Evolutionary conservation across 768 basidiomycete species (phyloP), one percentile per base, ranked within the genome.

Genomic region (Pulveroboletus sp.): DNA sequence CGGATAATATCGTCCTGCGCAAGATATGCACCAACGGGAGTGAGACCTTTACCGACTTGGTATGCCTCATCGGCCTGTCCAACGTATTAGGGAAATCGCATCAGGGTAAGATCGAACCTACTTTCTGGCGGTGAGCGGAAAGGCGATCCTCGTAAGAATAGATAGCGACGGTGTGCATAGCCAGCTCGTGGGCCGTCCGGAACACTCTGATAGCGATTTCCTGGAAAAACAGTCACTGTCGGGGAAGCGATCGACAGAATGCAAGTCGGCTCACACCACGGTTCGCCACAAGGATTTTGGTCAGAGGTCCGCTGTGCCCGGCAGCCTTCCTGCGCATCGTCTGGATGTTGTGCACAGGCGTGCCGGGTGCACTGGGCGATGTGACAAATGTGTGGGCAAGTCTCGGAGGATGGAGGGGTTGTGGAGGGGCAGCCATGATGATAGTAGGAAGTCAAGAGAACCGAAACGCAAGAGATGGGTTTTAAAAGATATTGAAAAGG

Each of bases 151-250:
- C 97, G 64, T 77, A 90, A 10, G 95, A 98, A 74, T 91, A 98
- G 74, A 99, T 97, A 32, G 97, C 97, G 47, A 98, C 97, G 40
- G 94, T 97, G 69, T 94, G 92, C 94, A 98, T 97, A 10, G 94
- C 97, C 51, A 99, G 79, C 66, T 99, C 97, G 74, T 99, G 97
- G 42, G 97, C 90, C 1, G 94, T 97, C 62, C 94, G 79, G 79
- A 99, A 98, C 35, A 99, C 94, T 64, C 97, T 90, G 61, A 99
- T 93, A 24, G 97, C 97, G 69, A 99, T 99, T 87, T 99, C 94
- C 91, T 93, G 64, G 32, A 13, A 53, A 45, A 43, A 57, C 54
- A 43, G 35, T 46, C 12, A 36, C 5, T 20, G 10, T 53, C 25
- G 50, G 38, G 13, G 32, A 49, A 38, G 48, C 24, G 29, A 27